A percentile compares a stretch with the other conserved stretches of the same genome.
Evolutionary conservation across 768 basidiomycete species (phyloP).

Genomic region (Lactarius hatsudake): DNA sequence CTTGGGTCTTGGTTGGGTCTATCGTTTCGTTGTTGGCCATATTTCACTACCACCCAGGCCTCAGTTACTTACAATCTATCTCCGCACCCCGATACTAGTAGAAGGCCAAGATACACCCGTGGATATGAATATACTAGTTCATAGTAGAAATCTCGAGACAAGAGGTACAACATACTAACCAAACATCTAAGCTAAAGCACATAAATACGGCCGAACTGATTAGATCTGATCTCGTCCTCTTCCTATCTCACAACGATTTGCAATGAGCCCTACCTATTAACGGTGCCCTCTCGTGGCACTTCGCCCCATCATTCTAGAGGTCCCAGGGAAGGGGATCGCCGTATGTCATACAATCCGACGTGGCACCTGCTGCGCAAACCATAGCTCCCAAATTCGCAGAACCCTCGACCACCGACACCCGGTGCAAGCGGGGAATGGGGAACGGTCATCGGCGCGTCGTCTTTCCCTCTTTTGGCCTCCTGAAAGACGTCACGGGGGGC

Average conservation of each 20-base stretch:
- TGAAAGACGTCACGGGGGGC: background rate
- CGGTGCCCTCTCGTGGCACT: too few relatives aligned
- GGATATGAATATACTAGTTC: background rate
- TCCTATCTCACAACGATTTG: too few relatives aligned
- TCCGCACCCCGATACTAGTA: too few relatives aligned
- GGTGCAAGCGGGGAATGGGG: background rate
- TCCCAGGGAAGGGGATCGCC: background rate
- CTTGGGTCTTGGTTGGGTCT: background rate
- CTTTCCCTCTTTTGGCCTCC: slow-evolving; percentile 13
- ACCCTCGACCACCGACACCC: background rate
- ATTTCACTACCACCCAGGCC: too few relatives aligned
- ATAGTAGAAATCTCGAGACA: background rate
- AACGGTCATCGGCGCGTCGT: background rate
- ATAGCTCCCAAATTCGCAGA: too few relatives aligned
- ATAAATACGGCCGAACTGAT: background rate
- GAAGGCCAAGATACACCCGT: too few relatives aligned
- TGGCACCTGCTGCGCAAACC: background rate
- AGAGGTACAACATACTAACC: background rate
- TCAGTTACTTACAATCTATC: too few relatives aligned
- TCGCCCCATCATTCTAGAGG: background rate
- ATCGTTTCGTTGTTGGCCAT: background rate
- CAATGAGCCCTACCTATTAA: too few relatives aligned
- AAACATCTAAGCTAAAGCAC: background rate
- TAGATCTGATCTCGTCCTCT: background rate
- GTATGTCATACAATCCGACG: background rate